These are phyloP conservation scores for Cantharellus anzutake DNA, from an alignment of 768 basidiomycete genomes.

Conservation along the genomic window DNA sequence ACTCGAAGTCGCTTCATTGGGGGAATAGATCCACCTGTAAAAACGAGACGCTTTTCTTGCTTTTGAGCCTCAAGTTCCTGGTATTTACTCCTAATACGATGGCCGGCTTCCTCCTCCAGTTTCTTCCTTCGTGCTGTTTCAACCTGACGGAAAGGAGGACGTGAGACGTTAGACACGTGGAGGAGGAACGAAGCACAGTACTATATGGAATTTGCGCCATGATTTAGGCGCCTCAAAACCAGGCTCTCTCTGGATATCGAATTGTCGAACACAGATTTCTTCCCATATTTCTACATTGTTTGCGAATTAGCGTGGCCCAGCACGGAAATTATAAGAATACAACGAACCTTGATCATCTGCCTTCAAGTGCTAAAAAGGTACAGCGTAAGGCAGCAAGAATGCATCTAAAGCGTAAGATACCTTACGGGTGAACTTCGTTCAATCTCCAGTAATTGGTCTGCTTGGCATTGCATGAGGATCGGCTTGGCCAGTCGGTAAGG, in stretches of 20 bases:
- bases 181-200: background rate
- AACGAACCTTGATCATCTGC: background rate
- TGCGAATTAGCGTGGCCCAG: background rate
- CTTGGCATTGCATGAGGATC: background rate
- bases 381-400: background rate
- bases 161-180: background rate
- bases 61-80: background rate
- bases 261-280: background rate
- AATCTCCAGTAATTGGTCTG: background rate
- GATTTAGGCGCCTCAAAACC: background rate
- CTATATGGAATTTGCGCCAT: background rate
- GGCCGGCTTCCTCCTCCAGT: background rate
- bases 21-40: background rate
- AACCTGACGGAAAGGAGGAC: background rate
- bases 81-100: background rate
- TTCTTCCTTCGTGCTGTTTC: background rate
- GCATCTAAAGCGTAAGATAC: background rate
- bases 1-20: background rate
- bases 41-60: background rate
- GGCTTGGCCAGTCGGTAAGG: slow-evolving; percentile 1
- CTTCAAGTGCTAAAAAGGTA: background rate
- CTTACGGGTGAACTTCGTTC: slow-evolving; percentile 1
- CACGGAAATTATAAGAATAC: background rate
- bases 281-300: background rate
- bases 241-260: background rate